Evolutionary conservation across 257 asterid species (phyloP).

Genomic region (Thymus mandschuricus): DNA sequence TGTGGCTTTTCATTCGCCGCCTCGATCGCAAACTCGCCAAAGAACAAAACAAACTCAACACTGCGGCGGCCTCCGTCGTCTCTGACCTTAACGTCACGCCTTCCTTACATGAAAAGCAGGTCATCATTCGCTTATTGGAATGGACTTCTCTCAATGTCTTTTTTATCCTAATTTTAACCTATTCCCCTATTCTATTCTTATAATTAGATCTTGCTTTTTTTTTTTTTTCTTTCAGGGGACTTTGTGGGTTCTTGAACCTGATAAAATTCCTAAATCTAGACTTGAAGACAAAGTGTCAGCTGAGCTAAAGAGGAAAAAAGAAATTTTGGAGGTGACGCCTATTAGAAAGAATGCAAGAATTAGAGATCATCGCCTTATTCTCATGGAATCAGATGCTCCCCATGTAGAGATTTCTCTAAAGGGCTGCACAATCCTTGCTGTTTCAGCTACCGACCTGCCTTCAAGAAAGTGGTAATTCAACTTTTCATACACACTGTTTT

Average conservation of each 20-base stretch:
- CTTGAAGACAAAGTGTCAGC: conserved; percentile 47
- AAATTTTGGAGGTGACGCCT: conserved; percentile 73
- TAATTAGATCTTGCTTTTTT: conserved; percentile 3
- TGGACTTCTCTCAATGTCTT: not conserved
- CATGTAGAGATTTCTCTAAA: conserved; percentile 62
- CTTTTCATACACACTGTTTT: conserved; percentile 27
- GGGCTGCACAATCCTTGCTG: conserved; percentile 78
- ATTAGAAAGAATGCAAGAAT: conserved; percentile 64
- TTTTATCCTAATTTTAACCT: not conserved
- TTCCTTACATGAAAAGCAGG: conserved; percentile 67
- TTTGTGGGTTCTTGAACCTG: conserved; percentile 83
- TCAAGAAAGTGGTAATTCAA: conserved; percentile 75
- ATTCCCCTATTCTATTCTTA: conserved; percentile 7
- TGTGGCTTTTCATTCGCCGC: conserved; percentile 60
- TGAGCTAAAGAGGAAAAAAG: conserved; percentile 71
- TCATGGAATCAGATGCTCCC: conserved; percentile 72
- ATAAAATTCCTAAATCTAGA: conserved; percentile 56
- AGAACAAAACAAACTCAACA: conserved; percentile 38
- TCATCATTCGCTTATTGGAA: conserved; percentile 24
- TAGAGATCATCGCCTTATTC: conserved; percentile 55
- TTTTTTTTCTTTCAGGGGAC: conserved; percentile 57
- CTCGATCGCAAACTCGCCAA: conserved; percentile 47
- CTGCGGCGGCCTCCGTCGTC: conserved; percentile 22
- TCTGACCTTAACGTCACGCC: conserved; percentile 47
- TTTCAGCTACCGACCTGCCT: conserved; percentile 74